Evolutionary conservation across 2,329 filamentous ascomycete genomes (phyloP), one percentile per base, ranked within the genome.

Genomic region (Aspergillus sp.): DNA sequence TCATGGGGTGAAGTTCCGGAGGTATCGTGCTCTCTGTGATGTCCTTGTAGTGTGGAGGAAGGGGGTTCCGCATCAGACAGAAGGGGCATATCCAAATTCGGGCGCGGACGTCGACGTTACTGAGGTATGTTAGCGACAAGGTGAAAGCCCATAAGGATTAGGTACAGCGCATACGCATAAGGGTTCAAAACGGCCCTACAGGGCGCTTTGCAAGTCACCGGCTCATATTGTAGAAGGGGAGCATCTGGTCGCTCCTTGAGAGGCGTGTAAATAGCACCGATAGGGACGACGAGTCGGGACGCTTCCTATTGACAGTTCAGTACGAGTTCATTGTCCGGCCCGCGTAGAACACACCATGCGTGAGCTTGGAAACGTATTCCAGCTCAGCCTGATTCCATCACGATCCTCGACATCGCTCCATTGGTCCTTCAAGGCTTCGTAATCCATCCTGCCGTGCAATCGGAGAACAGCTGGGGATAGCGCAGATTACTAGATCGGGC

Each of bases 291-390:
- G 54, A 97, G 86, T 61, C 93, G 86, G 59, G 92, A 96, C 56
- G 93, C 93, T 87, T 97, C 93, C 90, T 96, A 68, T 64, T 58
- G 65, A 63, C 60, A 67, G 67, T 62, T 77, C 61, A 73, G 66
- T 56, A 59, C 53, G 46, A 58, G 58, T 33, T 4, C n/a, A 48
- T 7, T 24, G 19, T 7, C 22, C 37, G n/a, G 3, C 17, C 4
- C 3, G 22, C 7, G 20, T n/a, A 49, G 51, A 56, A 79, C 84
- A 68, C 68, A 91, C 93, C 92, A 99, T 97, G 75, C 95, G 91
- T 71, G 93, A 93, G 81, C 93, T 97, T 50, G 95, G 95, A 72
- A 99, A 96, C 61, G 96, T 96, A 75, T 99, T 99, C 95, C 95
- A 99, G 79, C 93, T 97, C 65, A 99, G 83, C 63, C 95, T 88